These are phyloP conservation scores for Monosporascus sp. DNA, from an alignment of 2,329 filamentous ascomycete species.

Conservation along the genomic window DNA sequence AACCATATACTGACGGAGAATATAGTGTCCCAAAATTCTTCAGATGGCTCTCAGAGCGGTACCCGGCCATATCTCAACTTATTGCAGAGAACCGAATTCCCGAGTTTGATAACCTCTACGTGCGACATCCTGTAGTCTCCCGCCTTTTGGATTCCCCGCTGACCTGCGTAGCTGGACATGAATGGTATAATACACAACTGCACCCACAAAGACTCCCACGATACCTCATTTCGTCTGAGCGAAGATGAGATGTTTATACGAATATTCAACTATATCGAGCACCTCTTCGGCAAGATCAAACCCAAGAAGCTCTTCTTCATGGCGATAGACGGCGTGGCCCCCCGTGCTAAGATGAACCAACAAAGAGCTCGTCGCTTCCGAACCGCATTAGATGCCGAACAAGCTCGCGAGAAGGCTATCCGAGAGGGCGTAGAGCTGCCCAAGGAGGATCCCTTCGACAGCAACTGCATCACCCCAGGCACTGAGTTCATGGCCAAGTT, in stretches of 20 bases:
- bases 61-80: conserved; percentile 95
- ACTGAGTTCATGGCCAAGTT: conserved; percentile 98
- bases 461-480: conserved; percentile 96
- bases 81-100: conserved; percentile 98
- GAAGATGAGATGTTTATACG: conserved; percentile 99
- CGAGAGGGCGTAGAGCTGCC: conserved; percentile 86
- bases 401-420: conserved; percentile 87
- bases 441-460: conserved; percentile 93
- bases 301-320: conserved; percentile 98
- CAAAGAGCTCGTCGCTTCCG: conserved; percentile 92
- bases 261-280: conserved; percentile 99
- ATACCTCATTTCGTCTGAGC: conserved; percentile 83
- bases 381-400: conserved; percentile 86
- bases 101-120: conserved; percentile 96
- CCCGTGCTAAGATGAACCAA: conserved; percentile 99
- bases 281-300: conserved; percentile 97
- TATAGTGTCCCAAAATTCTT: conserved; percentile 80
- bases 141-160: conserved; percentile 15
- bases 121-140: conserved; percentile 32
- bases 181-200: conserved; percentile 99
- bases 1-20: conserved; percentile 9
- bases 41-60: conserved; percentile 98
- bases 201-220: conserved; percentile 93
- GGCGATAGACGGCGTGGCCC: conserved; percentile 97
- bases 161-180: conserved; percentile 69